A percentile compares a stretch with the other conserved stretches of the same genome.
Evolutionary conservation across 441 rosid species (phyloP).

Genomic region (Hypseocharis bilobata): DNA sequence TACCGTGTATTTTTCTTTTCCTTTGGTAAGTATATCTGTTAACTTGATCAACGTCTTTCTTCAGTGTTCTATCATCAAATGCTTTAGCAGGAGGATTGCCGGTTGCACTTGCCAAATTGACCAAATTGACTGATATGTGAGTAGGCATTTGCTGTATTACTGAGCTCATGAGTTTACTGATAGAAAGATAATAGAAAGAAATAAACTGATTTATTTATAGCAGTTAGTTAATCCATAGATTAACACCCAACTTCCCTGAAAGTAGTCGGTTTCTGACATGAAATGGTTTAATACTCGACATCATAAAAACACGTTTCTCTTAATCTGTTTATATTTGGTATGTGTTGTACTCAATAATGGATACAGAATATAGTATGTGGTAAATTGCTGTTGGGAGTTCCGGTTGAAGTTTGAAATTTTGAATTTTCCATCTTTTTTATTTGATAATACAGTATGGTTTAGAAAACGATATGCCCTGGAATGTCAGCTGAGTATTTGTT

Average conservation of each 20-base stretch:
- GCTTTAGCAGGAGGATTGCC: slow-evolving; percentile 61
- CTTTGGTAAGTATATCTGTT: slow-evolving; percentile 6
- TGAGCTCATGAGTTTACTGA: neutral
- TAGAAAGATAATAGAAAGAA: neutral
- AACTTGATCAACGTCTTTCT: slow-evolving; percentile 8
- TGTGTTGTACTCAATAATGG: neutral
- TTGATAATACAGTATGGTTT: too few species aligned
- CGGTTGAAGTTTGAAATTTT: neutral
- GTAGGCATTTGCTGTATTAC: slow-evolving; percentile 16
- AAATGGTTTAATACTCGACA: neutral
- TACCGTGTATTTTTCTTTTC: neutral
- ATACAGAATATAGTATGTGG: neutral
- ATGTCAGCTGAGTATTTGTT: slow-evolving; percentile 3
- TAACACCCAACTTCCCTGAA: too few species aligned
- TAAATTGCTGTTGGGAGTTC: neutral
- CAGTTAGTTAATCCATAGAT: neutral
- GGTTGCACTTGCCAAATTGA: slow-evolving; percentile 38
- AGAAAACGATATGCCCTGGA: neutral
- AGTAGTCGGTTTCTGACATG: too few species aligned
- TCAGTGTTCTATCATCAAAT: slow-evolving; percentile 59
- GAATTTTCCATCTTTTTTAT: neutral
- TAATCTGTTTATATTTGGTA: neutral
- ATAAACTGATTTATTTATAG: neutral
- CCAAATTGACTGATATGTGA: slow-evolving; percentile 65
- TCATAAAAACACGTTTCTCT: neutral